Percentiles rank a stretch among this genome's conserved stretches.
Evolutionary conservation across 768 basidiomycete species (phyloP).

Genomic region (Leccinum uliginosum): DNA sequence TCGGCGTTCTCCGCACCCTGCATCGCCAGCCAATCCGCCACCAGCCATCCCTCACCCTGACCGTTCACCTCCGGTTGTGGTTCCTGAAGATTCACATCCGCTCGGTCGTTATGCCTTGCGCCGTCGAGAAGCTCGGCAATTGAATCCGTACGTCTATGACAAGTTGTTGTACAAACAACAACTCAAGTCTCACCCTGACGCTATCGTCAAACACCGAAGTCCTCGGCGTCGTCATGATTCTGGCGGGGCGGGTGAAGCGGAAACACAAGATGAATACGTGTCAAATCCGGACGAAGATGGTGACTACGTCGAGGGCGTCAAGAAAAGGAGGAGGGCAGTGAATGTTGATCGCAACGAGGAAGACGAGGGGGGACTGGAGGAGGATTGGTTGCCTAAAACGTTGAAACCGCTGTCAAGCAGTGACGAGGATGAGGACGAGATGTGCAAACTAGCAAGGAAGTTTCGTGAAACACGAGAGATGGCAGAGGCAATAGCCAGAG

Average conservation of each 20-base stretch:
- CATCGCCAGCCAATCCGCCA: slow-evolving; percentile 1
- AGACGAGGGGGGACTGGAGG: not conserved
- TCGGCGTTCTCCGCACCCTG: not conserved
- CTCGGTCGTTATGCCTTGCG: slow-evolving; percentile 52
- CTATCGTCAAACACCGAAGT: slow-evolving; percentile 52
- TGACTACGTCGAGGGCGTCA: slow-evolving; percentile 23
- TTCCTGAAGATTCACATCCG: slow-evolving; percentile 17
- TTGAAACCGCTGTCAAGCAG: slow-evolving; percentile 37
- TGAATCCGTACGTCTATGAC: slow-evolving; percentile 61
- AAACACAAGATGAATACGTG: slow-evolving; percentile 30
- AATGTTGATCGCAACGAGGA: not conserved
- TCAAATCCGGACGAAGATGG: slow-evolving; percentile 22
- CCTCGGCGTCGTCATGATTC: slow-evolving; percentile 28
- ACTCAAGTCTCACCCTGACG: slow-evolving; percentile 57
- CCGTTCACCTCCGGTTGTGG: slow-evolving; percentile 3
- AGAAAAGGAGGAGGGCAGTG: slow-evolving; percentile 5
- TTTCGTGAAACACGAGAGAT: slow-evolving; percentile 30
- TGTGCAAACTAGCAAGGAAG: slow-evolving; percentile 28
- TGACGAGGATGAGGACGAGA: slow-evolving; percentile 39
- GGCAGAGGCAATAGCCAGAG: slow-evolving; percentile 15
- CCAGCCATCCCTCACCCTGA: not conserved
- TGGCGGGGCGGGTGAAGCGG: slow-evolving; percentile 26
- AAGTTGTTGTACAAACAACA: slow-evolving; percentile 46
- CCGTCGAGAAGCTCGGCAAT: slow-evolving; percentile 48
- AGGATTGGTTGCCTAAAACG: slow-evolving; percentile 32